Evolutionary conservation across 306 rosid species (phyloP), one percentile per base, ranked within the genome.

Genomic region (Bauhinia variegata): DNA sequence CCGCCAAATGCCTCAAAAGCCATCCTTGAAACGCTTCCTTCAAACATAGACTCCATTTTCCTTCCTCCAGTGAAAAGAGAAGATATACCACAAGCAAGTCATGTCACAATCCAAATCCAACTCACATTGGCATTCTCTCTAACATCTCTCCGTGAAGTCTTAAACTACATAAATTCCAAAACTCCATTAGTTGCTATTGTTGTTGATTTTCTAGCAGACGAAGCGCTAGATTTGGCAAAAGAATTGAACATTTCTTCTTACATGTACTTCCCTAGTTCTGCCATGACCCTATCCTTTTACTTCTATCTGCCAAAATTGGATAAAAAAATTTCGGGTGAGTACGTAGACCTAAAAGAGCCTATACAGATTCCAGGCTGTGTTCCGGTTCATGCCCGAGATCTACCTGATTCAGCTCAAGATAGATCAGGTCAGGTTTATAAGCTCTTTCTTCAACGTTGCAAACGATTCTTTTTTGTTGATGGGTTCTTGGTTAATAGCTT

Each of bases 401-500:
- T 80, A 17, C 75, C 78, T 4, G 12, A 46, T 3, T 37, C 75
- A 12, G 2, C 53, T 2, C 67, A 67, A 5, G 6, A 55, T 11
- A 63, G 81, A 47, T 47, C 64, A 8, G 49, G 60, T 31, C 58
- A 67, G 28, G 56, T 28, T 1, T 80, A 71, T 58, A 71, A 50
- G 14, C 0, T 0, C 0, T 67, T 3, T 55, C 44, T 80, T n/a
- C 52, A 50, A 42, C 75, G 78, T 6, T 30, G 60, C 13, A 71
- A 19, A 42, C 8, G 43, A 11, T 0, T 39, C 11, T 7, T 0
- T 13, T 2, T 0, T 0, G 75, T 48, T 0, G 75, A 62, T 72
- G 81, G 78, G 19, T 10, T 80, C 7, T 10, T 80, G 6, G 7
- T 71, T n/a, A 80, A 80, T 13, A 80, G 56, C 23, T 80, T 71